Evolutionary conservation across 768 basidiomycete species (phyloP).

Genomic region (Boletus pseudo-olivaceus): DNA sequence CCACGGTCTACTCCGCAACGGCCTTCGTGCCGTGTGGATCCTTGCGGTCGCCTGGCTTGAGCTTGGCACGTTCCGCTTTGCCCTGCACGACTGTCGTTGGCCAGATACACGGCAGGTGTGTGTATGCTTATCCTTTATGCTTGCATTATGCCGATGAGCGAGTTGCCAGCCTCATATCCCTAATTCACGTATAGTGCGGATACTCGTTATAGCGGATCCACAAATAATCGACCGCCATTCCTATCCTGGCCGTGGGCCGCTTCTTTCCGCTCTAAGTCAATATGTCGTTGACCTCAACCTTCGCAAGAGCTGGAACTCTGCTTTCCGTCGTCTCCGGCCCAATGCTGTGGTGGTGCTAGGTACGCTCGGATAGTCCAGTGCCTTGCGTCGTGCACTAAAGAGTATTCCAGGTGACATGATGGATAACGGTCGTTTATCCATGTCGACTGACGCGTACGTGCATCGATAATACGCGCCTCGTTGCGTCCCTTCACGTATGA

Average conservation of each 20-base stretch:
- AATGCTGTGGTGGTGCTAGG: constrained; percentile 81
- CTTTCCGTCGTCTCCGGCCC: constrained; percentile 49
- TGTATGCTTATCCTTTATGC: constrained; percentile 7
- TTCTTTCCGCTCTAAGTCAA: constrained; percentile 58
- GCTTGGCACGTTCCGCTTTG: constrained; percentile 49
- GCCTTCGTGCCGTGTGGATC: constrained; percentile 59
- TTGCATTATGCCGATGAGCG: not conserved
- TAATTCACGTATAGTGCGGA: constrained; percentile 25
- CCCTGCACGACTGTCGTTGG: constrained; percentile 54
- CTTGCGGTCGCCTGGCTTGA: constrained; percentile 69
- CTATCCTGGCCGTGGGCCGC: constrained; percentile 57
- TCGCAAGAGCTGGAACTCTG: constrained; percentile 79
- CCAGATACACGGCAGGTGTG: constrained; percentile 43
- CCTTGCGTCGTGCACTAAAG: not conserved
- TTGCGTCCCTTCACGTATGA: not conserved
- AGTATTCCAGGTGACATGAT: constrained; percentile 65
- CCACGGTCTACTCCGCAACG: constrained; percentile 23
- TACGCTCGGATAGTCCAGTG: not conserved
- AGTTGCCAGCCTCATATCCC: constrained; percentile 16
- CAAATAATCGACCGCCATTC: constrained; percentile 78
- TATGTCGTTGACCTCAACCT: constrained; percentile 77
- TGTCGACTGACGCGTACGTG: constrained; percentile 67
- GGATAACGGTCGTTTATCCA: constrained; percentile 71
- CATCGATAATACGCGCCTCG: not conserved
- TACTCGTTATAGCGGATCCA: constrained; percentile 83